Evolutionary conservation across 441 rosid genomes (phyloP).

Genomic region (Raphanus hybrid): DNA sequence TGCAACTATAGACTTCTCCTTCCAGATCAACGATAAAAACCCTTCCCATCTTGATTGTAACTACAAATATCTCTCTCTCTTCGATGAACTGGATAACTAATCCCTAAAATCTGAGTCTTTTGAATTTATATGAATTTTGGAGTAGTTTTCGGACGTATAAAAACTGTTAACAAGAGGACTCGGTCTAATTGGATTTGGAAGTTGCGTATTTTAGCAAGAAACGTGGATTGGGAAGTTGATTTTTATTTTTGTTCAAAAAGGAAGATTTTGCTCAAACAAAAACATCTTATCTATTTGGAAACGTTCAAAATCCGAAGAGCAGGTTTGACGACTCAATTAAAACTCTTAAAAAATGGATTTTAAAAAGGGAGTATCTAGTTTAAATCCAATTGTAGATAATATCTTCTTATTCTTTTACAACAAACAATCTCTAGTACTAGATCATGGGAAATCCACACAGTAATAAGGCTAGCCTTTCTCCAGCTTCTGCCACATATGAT

Average conservation of each 20-base stretch:
- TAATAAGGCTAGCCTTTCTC: no score
- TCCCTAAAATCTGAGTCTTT: background rate
- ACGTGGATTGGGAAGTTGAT: background rate
- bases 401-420: no score
- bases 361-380: no score
- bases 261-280: background rate
- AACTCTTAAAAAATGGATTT: no score
- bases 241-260: background rate
- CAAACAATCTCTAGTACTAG: no score
- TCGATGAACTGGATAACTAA: background rate
- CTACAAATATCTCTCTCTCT: background rate
- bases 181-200: constrained; percentile 6
- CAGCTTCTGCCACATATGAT: no score
- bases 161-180: background rate
- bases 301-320: background rate
- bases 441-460: no score
- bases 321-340: background rate
- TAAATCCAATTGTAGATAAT: no score
- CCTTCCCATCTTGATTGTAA: constrained; percentile 1
- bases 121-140: background rate
- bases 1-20: constrained; percentile 10
- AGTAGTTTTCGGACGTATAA: constrained; percentile 3
- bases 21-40: background rate
- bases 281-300: background rate
- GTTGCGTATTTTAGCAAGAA: constrained; percentile 2